phyloP scores from a whole-genome alignment of 495 filamentous ascomycete genomes.

The Penicillium mononematosum region DNA sequence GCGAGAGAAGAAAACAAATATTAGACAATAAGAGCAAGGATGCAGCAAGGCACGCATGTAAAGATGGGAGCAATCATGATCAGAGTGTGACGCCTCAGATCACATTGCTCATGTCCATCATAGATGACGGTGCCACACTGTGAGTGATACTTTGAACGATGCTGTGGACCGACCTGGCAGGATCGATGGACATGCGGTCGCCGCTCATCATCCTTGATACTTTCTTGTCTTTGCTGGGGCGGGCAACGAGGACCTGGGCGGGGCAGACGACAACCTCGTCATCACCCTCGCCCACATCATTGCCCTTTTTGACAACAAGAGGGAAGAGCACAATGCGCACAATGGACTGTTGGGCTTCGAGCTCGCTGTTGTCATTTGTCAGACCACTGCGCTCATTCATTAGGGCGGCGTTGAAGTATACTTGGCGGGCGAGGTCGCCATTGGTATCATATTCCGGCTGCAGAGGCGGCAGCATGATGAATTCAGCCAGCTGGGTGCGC shows the following conservation, averaged over 20 bases:
- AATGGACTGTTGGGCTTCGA: constrained; percentile 70
- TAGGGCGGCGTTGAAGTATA: constrained; percentile 79
- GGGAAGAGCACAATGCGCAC: constrained; percentile 93
- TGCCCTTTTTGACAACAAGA: constrained; percentile 88
- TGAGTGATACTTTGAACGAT: constrained; percentile 44
- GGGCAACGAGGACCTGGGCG: constrained; percentile 80
- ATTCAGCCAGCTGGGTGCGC: constrained; percentile 93
- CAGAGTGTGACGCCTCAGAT: constrained; percentile 49
- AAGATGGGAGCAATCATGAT: constrained; percentile 22
- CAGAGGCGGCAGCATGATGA: constrained; percentile 95
- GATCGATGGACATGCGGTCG: constrained; percentile 48
- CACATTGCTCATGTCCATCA: constrained; percentile 52
- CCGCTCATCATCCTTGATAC: constrained; percentile 42
- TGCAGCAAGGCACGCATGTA: not conserved
- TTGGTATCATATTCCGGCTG: constrained; percentile 92
- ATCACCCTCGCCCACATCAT: constrained; percentile 78
- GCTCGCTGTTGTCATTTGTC: constrained; percentile 66
- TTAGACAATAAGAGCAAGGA: constrained; percentile 14
- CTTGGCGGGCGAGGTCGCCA: constrained; percentile 79
- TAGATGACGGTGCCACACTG: constrained; percentile 43
- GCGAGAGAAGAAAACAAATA: constrained; percentile 8
- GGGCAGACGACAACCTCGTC: constrained; percentile 92
- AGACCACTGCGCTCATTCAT: constrained; percentile 90
- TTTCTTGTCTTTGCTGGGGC: constrained; percentile 45
- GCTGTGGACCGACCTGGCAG: constrained; percentile 43